phyloP scores from a whole-genome alignment of 2,329 filamentous ascomycete genomes.

The Ilyonectria robusta region DNA sequence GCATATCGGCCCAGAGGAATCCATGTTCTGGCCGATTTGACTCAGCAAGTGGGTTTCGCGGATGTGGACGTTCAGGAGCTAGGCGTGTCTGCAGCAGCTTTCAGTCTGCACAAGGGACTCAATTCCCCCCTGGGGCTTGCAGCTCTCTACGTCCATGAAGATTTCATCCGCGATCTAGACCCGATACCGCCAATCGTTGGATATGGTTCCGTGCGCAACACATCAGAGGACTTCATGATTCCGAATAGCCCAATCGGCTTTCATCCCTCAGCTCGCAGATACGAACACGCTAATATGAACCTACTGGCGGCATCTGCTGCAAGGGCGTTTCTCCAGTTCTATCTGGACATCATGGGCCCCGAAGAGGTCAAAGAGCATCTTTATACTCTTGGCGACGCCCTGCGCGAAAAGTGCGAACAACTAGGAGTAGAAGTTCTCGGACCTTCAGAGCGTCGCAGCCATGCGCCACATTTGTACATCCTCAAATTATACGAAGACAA shows the following conservation, averaged over 20 bases:
- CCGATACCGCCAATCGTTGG: slow-evolving; percentile 48
- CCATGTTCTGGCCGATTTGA: slow-evolving; percentile 50
- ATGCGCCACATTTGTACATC: slow-evolving; percentile 51
- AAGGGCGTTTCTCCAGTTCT: slow-evolving; percentile 45
- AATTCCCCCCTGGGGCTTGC: slow-evolving; percentile 50
- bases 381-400: slow-evolving; percentile 40
- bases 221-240: slow-evolving; percentile 38
- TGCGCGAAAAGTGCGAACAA: slow-evolving; percentile 34
- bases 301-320: slow-evolving; percentile 43
- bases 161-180: slow-evolving; percentile 37
- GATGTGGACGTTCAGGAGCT: slow-evolving; percentile 45
- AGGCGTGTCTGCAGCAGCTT: slow-evolving; percentile 50
- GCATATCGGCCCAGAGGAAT: slow-evolving; percentile 46
- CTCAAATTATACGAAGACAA: slow-evolving; percentile 39
- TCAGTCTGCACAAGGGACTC: slow-evolving; percentile 53
- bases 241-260: slow-evolving; percentile 34
- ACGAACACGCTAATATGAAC: slow-evolving; percentile 51
- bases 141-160: slow-evolving; percentile 48
- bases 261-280: slow-evolving; percentile 46
- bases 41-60: slow-evolving; percentile 53
- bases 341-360: slow-evolving; percentile 45
- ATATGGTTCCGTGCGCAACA: slow-evolving; percentile 41
- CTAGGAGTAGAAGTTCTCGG: slow-evolving; percentile 44
- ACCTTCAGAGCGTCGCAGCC: slow-evolving; percentile 31
- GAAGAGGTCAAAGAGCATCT: slow-evolving; percentile 46